A percentile compares a stretch with the other conserved stretches of the same genome.
phyloP scores from a whole-genome alignment of 129 eudicot genomes.

The Escallonia rubra region DNA sequence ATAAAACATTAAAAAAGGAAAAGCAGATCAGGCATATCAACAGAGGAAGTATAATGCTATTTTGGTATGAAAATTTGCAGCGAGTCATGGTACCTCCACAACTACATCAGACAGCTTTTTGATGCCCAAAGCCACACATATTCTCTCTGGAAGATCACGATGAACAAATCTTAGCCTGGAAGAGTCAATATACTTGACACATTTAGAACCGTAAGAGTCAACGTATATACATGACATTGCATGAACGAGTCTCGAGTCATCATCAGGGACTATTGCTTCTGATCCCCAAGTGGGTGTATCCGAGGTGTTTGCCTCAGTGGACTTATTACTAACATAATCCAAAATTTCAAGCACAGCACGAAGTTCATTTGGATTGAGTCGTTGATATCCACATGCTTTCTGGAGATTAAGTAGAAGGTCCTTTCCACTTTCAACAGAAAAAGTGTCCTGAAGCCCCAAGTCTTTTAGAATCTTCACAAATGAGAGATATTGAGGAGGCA shows the following conservation, averaged over 20 bases:
- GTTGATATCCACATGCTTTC: conserved; percentile 91
- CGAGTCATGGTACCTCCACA: conserved; percentile 61
- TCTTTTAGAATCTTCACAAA: conserved; percentile 78
- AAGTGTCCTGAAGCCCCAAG: conserved; percentile 75
- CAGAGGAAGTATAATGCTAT: not conserved
- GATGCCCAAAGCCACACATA: conserved; percentile 55
- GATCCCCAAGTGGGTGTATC: conserved; percentile 46
- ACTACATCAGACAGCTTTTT: conserved; percentile 88
- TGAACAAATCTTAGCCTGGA: conserved; percentile 83
- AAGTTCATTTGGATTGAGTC: conserved; percentile 89
- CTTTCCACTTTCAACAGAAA: conserved; percentile 71
- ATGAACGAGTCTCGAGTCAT: conserved; percentile 95
- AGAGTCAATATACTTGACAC: conserved; percentile 72
- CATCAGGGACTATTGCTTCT: conserved; percentile 89
- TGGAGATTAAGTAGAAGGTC: conserved; percentile 78
- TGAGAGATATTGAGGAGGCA: conserved; percentile 80
- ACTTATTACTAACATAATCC: conserved; percentile 57
- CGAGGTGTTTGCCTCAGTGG: conserved; percentile 34
- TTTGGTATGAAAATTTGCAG: not conserved
- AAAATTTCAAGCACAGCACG: conserved; percentile 88
- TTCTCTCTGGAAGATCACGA: conserved; percentile 61
- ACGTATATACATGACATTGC: conserved; percentile 74
- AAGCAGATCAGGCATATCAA: not conserved
- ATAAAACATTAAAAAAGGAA: not conserved
- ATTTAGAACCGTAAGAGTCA: conserved; percentile 84